A percentile compares a stretch with the other conserved stretches of the same genome.
Conservation (phyloP, 2,329 filamentous ascomycete genomes). For the Pseudogymnoascus destructans region DNA sequence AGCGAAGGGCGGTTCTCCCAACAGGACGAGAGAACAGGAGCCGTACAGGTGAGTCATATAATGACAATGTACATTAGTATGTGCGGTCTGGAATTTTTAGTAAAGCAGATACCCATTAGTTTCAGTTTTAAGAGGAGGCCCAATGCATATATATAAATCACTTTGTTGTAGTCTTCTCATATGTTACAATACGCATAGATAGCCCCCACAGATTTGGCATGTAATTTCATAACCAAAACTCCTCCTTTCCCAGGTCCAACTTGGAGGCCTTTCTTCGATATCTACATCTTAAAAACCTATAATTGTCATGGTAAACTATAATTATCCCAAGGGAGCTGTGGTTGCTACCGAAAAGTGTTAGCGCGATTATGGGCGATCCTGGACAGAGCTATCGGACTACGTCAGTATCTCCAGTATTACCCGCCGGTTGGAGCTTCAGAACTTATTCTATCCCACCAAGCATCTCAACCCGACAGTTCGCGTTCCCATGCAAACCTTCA, state of each 20-base stretch:
- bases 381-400: neutral
- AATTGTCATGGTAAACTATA: neutral
- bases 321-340: neutral
- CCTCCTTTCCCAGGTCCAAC: neutral
- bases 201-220: neutral
- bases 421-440: slow-evolving; percentile 2
- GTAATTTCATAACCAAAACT: neutral
- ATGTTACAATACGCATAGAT: neutral
- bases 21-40: neutral
- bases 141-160: neutral
- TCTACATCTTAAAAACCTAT: neutral
- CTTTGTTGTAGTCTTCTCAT: neutral
- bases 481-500: neutral
- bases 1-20: neutral
- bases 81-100: neutral
- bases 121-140: neutral
- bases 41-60: neutral
- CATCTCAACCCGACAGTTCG: neutral
- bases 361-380: neutral
- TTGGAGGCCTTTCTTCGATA: neutral
- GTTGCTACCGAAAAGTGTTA: neutral
- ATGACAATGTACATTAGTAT: neutral
- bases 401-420: slow-evolving; percentile 4
- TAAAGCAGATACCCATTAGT: slow-evolving; percentile 1
- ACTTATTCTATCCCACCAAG: slow-evolving; percentile 5